phyloP scores from a whole-genome alignment of 225 moss, liverwort and hornwort species.

The Polytrichum formosum region DNA sequence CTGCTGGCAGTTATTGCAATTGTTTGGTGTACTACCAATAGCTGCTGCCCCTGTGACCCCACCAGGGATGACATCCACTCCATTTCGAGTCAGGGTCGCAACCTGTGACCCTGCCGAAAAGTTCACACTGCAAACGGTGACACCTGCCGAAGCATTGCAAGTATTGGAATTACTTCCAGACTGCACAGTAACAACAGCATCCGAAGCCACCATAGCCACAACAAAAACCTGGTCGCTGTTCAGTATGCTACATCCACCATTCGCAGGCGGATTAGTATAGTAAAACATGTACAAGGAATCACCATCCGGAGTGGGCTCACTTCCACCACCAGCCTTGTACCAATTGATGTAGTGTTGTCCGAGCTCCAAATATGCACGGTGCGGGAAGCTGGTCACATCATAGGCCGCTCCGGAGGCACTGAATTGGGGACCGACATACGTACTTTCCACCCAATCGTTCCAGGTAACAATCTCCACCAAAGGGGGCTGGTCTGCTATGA shows the following conservation, averaged over 20 bases:
- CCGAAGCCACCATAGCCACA: slow-evolving; percentile 1
- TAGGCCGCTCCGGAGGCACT: slow-evolving; percentile 11
- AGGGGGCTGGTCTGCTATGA: slow-evolving; percentile 6
- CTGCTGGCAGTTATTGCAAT: slow-evolving; percentile 7
- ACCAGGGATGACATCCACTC: background rate
- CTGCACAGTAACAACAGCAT: slow-evolving; percentile 1
- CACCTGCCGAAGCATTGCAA: slow-evolving; percentile 1
- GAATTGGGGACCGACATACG: slow-evolving; percentile 11
- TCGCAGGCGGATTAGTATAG: slow-evolving; percentile 5
- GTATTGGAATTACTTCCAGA: slow-evolving; percentile 3
- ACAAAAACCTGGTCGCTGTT: slow-evolving; percentile 9
- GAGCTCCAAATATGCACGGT: slow-evolving; percentile 18
- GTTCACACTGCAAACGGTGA: background rate
- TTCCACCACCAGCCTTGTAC: slow-evolving; percentile 22
- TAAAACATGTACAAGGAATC: slow-evolving; percentile 18
- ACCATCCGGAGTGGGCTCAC: background rate
- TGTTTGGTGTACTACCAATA: background rate
- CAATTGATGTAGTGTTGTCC: slow-evolving; percentile 25
- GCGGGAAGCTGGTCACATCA: slow-evolving; percentile 12
- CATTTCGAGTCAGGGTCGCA: background rate
- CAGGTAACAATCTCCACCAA: no score
- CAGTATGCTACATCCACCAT: slow-evolving; percentile 7
- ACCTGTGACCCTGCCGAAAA: slow-evolving; percentile 12
- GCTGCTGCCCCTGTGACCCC: background rate
- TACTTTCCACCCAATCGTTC: slow-evolving; percentile 17